These are phyloP conservation scores for Candida piceae DNA, from an alignment of 805 yeast genomes.

Conservation along the genomic window DNA sequence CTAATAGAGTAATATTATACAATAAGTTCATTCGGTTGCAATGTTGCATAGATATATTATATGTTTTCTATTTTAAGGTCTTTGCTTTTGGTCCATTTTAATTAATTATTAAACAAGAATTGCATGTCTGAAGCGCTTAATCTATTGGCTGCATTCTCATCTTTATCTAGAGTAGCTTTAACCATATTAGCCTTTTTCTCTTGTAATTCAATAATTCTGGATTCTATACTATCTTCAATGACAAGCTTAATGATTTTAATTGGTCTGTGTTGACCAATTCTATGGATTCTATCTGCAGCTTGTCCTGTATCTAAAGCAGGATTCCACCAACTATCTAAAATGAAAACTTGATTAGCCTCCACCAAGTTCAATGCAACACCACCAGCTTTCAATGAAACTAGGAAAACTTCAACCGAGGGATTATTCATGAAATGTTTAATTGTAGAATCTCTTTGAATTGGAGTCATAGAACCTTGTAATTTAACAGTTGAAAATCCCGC, in stretches of 20 bases:
- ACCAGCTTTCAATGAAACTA: constrained; percentile 95
- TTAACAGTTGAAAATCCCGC: constrained; percentile 96
- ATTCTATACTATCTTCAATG: constrained; percentile 94
- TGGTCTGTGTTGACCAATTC: constrained; percentile 95
- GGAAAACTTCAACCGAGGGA: constrained; percentile 85
- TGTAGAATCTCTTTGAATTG: constrained; percentile 88
- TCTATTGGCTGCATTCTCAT: constrained; percentile 82
- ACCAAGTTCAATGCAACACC: constrained; percentile 96
- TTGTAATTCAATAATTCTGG: constrained; percentile 91
- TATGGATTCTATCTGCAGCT: constrained; percentile 94
- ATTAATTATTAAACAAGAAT: constrained; percentile 79
- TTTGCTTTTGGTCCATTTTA: no score
- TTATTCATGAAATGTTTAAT: constrained; percentile 90
- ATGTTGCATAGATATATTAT: no score
- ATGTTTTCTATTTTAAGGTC: no score
- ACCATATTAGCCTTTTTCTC: constrained; percentile 98
- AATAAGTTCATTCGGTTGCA: no score
- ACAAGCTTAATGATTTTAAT: constrained; percentile 88
- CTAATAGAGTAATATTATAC: no score
- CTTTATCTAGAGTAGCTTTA: constrained; percentile 91
- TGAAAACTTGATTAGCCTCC: constrained; percentile 94
- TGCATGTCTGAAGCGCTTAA: constrained; percentile 93
- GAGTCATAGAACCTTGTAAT: constrained; percentile 95
- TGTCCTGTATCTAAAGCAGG: constrained; percentile 96
- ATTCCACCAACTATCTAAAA: constrained; percentile 99